Conservation (phyloP, 129 eudicot genomes). For the Artemisia tridentata region DNA sequence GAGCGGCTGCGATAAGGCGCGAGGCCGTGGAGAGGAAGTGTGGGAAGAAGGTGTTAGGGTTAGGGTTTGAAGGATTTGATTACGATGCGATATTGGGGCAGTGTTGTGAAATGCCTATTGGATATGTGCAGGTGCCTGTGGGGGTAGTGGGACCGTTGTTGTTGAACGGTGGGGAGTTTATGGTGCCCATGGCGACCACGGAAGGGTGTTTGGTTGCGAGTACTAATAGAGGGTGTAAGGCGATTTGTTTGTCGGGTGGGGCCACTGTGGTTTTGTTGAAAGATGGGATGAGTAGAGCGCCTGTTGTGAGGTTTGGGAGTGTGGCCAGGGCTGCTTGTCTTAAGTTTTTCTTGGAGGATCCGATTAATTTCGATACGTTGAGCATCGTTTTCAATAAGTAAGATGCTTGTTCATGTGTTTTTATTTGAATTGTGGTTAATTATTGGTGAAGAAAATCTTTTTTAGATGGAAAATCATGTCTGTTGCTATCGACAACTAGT, state of each 20-base stretch:
- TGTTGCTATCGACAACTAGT: background rate
- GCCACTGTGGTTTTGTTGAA: conserved; percentile 48
- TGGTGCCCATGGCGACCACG: conserved; percentile 54
- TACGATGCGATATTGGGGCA: conserved; percentile 48
- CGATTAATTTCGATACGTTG: conserved; percentile 45
- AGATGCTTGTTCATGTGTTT: conserved; percentile 13
- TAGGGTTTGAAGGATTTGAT: conserved; percentile 45
- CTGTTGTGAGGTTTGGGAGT: conserved; percentile 45
- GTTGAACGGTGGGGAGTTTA: conserved; percentile 45
- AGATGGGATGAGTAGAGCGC: conserved; percentile 59
- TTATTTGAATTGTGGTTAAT: background rate
- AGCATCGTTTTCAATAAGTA: conserved; percentile 46
- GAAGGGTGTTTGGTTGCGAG: conserved; percentile 63
- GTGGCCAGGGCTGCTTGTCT: conserved; percentile 43
- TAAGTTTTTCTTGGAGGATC: conserved; percentile 49
- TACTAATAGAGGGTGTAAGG: conserved; percentile 53
- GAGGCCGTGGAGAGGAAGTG: conserved; percentile 43
- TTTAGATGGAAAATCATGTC: background rate
- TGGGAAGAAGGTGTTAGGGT: conserved; percentile 33
- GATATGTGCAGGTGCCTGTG: conserved; percentile 47
- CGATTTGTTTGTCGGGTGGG: conserved; percentile 43
- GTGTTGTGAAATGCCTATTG: conserved; percentile 57
- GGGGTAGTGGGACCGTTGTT: conserved; percentile 55
- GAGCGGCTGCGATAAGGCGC: conserved; percentile 46
- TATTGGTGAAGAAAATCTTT: background rate